These are phyloP conservation scores for Rachicladosporium sp. DNA, from an alignment of 2,329 filamentous ascomycete genomes.

Conservation along the genomic window DNA sequence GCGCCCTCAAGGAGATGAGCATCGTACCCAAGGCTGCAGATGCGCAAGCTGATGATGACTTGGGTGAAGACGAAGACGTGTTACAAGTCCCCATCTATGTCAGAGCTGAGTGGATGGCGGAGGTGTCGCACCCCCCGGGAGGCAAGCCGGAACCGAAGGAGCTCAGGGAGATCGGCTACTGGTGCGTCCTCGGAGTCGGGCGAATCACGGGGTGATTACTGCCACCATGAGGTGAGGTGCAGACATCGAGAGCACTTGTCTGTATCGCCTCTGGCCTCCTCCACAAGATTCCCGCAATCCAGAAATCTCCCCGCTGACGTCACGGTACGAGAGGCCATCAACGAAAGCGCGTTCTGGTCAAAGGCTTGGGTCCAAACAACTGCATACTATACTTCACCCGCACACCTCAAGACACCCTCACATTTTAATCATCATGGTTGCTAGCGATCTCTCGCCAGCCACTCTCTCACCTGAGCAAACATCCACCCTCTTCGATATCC, in stretches of 20 bases:
- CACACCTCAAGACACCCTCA: no score
- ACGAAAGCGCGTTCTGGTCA: no score
- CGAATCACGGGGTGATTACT: slow-evolving; percentile 43
- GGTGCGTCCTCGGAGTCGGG: slow-evolving; percentile 84
- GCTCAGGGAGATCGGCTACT: slow-evolving; percentile 84
- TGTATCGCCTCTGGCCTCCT: no score
- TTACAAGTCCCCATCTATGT: slow-evolving; percentile 94
- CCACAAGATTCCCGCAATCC: no score
- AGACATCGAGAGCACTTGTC: no score
- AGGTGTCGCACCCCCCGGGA: slow-evolving; percentile 46
- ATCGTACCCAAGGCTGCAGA: slow-evolving; percentile 17
- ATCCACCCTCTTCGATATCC: slow-evolving; percentile 41
- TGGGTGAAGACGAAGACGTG: slow-evolving; percentile 46
- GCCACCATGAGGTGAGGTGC: no score
- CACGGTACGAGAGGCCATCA: no score
- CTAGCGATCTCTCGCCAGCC: no score
- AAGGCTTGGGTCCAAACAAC: no score
- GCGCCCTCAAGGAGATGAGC: slow-evolving; percentile 24
- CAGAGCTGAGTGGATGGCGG: slow-evolving; percentile 76
- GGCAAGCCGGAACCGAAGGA: slow-evolving; percentile 53
- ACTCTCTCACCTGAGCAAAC: slow-evolving; percentile 29
- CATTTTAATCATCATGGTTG: no score
- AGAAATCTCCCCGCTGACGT: no score
- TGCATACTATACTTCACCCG: no score
- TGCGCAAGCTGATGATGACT: slow-evolving; percentile 25